These are phyloP conservation scores for Stellera chamaejasme DNA, from an alignment of 345 rosid genomes.

Conservation along the genomic window DNA sequence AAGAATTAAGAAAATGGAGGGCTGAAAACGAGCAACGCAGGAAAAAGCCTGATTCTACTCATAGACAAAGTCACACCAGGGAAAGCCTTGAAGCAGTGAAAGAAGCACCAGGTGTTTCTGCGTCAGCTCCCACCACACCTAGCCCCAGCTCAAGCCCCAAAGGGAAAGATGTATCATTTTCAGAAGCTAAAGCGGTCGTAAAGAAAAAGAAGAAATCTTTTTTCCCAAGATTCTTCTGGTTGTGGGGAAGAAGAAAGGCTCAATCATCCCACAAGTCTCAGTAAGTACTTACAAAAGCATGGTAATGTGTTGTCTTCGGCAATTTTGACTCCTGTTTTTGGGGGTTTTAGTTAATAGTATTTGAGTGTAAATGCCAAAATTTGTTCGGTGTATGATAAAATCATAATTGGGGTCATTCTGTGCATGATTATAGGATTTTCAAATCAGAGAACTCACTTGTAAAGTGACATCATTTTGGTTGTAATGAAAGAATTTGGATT, in stretches of 20 bases:
- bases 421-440: constrained; percentile 11
- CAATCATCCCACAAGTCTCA: constrained; percentile 29
- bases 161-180: constrained; percentile 22
- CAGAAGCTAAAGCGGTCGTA: constrained; percentile 31
- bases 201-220: constrained; percentile 75
- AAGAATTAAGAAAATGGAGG: constrained; percentile 85
- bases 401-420: constrained; percentile 12
- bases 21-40: constrained; percentile 62
- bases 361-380: constrained; percentile 29
- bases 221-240: constrained; percentile 70
- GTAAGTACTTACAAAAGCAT: constrained; percentile 5
- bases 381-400: constrained; percentile 24
- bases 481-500: constrained; percentile 12
- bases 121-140: neutral
- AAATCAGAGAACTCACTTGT: constrained; percentile 1
- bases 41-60: constrained; percentile 41
- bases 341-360: constrained; percentile 7
- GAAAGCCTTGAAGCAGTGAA: constrained; percentile 29
- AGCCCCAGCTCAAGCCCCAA: constrained; percentile 26
- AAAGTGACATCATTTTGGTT: constrained; percentile 16
- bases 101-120: constrained; percentile 23
- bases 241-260: constrained; percentile 50
- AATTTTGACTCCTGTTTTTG: constrained; percentile 9
- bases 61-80: constrained; percentile 22
- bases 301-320: neutral